These are phyloP conservation scores for Candida neerlandica DNA, from an alignment of 1,139 yeast species.

Conservation along the genomic window DNA sequence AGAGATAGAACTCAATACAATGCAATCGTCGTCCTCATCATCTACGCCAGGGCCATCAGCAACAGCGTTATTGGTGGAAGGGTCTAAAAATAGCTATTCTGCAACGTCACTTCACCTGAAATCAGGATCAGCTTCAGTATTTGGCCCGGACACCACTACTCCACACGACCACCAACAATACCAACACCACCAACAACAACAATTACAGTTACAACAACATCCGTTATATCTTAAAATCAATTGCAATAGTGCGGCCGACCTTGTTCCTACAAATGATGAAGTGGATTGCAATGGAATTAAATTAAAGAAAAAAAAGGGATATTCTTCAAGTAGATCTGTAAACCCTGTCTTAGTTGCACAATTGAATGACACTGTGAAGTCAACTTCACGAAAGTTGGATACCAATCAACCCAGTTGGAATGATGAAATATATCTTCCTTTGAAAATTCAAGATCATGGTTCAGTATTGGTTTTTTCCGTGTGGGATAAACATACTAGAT, in stretches of 20 bases:
- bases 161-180: no score
- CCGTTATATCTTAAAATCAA: conserved; percentile 32
- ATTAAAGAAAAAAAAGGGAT: conserved; percentile 2
- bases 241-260: conserved; percentile 45
- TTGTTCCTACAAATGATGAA: conserved; percentile 20
- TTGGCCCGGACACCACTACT: background rate
- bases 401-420: conserved; percentile 52
- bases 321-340: conserved; percentile 21
- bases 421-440: conserved; percentile 34
- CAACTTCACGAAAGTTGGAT: conserved; percentile 37
- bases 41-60: background rate
- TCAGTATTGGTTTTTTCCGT: conserved; percentile 39
- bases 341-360: conserved; percentile 42
- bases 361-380: conserved; percentile 32
- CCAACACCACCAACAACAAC: no score
- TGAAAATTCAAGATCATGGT: conserved; percentile 30
- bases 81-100: background rate
- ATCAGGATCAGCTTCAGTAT: background rate
- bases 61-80: background rate
- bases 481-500: conserved; percentile 51
- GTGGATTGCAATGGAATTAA: conserved; percentile 1
- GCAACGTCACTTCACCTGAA: conserved; percentile 1
- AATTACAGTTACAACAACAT: no score
- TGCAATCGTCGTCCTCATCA: background rate
- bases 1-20: no score